These are phyloP conservation scores for Coemansia sp. DNA, from an alignment of 192 early-diverging fungal species.

Conservation along the genomic window DNA sequence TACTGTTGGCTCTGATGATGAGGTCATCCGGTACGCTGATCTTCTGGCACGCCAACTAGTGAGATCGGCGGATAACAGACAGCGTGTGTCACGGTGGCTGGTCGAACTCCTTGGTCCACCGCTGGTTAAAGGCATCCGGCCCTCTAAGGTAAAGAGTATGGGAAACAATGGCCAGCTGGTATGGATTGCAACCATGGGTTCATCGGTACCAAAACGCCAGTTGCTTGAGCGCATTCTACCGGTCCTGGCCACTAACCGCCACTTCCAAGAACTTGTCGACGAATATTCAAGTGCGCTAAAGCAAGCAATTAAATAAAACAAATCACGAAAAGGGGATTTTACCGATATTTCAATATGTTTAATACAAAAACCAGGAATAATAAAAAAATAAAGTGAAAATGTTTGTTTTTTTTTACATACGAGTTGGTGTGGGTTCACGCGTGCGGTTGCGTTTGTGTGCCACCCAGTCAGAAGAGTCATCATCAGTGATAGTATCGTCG, in stretches of 20 bases:
- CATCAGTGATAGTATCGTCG: constrained; percentile 6
- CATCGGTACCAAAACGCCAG: constrained; percentile 64
- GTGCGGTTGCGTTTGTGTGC: constrained; percentile 47
- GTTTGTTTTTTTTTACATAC: constrained; percentile 9
- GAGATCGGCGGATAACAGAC: constrained; percentile 1
- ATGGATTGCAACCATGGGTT: constrained; percentile 13
- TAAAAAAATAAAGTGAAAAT: background rate
- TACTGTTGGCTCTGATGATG: constrained; percentile 13
- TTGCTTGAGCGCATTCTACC: constrained; percentile 67
- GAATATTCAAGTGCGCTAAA: constrained; percentile 54
- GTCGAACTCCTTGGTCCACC: constrained; percentile 45
- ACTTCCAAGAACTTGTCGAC: constrained; percentile 61
- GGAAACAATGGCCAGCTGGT: background rate
- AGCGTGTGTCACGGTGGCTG: constrained; percentile 28
- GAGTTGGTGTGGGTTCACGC: constrained; percentile 34
- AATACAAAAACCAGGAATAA: background rate
- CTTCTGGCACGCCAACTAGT: constrained; percentile 20
- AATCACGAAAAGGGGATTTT: background rate
- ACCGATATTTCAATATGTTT: background rate
- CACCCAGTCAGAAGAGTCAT: background rate
- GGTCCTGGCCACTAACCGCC: constrained; percentile 66
- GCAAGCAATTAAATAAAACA: background rate
- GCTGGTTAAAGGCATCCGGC: constrained; percentile 4
- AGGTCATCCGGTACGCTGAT: constrained; percentile 30
- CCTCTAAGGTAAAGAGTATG: no score